phyloP scores from a whole-genome alignment of 495 filamentous ascomycete species.

The Penicillium turbatum region DNA sequence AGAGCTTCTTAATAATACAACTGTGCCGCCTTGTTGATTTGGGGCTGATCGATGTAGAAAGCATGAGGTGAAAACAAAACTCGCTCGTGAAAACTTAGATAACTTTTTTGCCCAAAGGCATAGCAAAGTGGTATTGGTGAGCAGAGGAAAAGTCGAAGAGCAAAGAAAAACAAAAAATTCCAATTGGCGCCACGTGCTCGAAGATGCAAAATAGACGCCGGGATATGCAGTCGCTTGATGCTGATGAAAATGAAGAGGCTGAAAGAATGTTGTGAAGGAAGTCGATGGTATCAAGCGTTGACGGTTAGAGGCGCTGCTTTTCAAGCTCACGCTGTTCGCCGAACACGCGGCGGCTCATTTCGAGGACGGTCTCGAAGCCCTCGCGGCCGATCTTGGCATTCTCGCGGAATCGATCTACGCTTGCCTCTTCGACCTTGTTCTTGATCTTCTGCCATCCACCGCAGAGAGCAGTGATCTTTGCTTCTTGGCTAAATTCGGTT shows the following conservation, averaged over 20 bases:
- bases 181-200: slow-evolving; percentile 27
- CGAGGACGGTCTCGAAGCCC: slow-evolving; percentile 90
- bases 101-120: slow-evolving; percentile 23
- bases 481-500: slow-evolving; percentile 82
- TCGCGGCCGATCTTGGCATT: slow-evolving; percentile 86
- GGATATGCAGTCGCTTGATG: slow-evolving; percentile 38
- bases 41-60: neutral
- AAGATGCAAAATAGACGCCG: slow-evolving; percentile 30
- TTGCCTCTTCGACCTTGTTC: slow-evolving; percentile 88
- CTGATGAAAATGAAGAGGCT: slow-evolving; percentile 12
- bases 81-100: slow-evolving; percentile 12
- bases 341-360: slow-evolving; percentile 90
- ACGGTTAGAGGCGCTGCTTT: slow-evolving; percentile 25
- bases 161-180: slow-evolving; percentile 23
- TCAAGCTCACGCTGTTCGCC: slow-evolving; percentile 78
- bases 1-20: slow-evolving; percentile 7
- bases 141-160: slow-evolving; percentile 9
- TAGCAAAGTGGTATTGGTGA: slow-evolving; percentile 15
- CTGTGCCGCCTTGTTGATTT: slow-evolving; percentile 1
- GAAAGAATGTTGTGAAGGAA: neutral
- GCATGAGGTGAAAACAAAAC: neutral
- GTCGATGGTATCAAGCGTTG: neutral
- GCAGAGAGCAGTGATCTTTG: slow-evolving; percentile 87
- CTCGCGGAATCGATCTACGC: slow-evolving; percentile 81
- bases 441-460: slow-evolving; percentile 95